Evolutionary conservation across 2,329 filamentous ascomycete genomes (phyloP).

Genomic region (Talaromyces sp.): DNA sequence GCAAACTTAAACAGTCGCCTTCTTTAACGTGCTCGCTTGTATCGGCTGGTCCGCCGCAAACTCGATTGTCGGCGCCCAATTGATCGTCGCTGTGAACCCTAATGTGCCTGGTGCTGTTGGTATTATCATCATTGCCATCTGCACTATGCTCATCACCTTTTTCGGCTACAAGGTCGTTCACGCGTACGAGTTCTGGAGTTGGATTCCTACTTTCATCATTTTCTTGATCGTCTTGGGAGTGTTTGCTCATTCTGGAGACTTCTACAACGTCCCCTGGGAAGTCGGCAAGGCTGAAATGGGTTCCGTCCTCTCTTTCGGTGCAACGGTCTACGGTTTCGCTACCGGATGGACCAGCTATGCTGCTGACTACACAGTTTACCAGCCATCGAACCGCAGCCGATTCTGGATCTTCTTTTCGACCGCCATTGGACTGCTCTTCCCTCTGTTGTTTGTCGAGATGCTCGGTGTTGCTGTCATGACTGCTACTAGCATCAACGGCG

Average conservation of each 20-base stretch:
- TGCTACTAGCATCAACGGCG: conserved; percentile 55
- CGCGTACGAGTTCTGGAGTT: conserved; percentile 70
- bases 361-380: conserved; percentile 77
- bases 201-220: conserved; percentile 69
- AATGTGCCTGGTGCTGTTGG: conserved; percentile 68
- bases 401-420: conserved; percentile 66
- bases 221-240: conserved; percentile 68
- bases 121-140: conserved; percentile 68
- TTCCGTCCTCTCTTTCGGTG: conserved; percentile 61
- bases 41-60: conserved; percentile 76
- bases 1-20: conserved; percentile 50
- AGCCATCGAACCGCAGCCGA: conserved; percentile 59
- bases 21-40: conserved; percentile 68
- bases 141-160: conserved; percentile 66
- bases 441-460: conserved; percentile 70
- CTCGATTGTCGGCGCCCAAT: conserved; percentile 73
- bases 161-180: conserved; percentile 76
- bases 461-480: conserved; percentile 68
- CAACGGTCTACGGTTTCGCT: conserved; percentile 65
- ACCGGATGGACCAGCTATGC: conserved; percentile 73
- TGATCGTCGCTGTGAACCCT: conserved; percentile 69
- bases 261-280: conserved; percentile 59
- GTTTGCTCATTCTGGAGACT: conserved; percentile 65
- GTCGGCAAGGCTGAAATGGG: conserved; percentile 59
- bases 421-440: conserved; percentile 65